Evolutionary conservation across 176 grass and related monocot species (phyloP).

Genomic region (Bonia amplexicaulis): DNA sequence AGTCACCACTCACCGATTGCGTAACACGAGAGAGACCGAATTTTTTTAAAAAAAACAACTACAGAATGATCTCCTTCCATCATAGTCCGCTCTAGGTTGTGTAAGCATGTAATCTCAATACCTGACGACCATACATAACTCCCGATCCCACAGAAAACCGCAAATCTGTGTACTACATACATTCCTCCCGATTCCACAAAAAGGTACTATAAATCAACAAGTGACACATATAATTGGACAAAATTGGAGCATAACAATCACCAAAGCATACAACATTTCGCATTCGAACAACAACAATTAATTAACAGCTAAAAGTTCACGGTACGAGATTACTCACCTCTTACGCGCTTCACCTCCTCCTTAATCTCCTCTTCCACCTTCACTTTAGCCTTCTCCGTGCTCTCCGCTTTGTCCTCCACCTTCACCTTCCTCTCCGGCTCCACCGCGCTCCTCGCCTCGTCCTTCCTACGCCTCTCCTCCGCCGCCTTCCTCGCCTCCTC

Average conservation of each 20-base stretch:
- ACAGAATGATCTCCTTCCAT: no score
- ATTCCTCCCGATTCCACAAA: not conserved
- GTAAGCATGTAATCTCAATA: no score
- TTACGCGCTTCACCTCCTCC: slow-evolving; percentile 24
- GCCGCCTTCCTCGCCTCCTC: slow-evolving; percentile 1
- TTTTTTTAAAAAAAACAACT: no score
- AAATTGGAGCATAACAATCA: not conserved
- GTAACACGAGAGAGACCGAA: no score
- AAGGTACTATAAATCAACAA: not conserved
- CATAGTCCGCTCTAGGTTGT: no score
- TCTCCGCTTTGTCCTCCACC: no score
- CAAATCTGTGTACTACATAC: not conserved
- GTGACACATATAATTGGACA: not conserved
- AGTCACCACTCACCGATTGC: no score
- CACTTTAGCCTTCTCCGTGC: no score
- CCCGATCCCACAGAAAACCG: not conserved
- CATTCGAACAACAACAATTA: not conserved
- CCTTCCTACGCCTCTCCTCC: not conserved
- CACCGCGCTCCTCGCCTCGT: not conserved
- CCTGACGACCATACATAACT: no score
- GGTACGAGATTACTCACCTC: slow-evolving; percentile 23
- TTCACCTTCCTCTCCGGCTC: not conserved
- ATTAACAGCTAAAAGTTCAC: not conserved
- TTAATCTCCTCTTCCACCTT: not conserved
- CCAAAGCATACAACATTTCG: not conserved